phyloP scores from a whole-genome alignment of 2,329 filamentous ascomycete species.

The Exophiala sideris region DNA sequence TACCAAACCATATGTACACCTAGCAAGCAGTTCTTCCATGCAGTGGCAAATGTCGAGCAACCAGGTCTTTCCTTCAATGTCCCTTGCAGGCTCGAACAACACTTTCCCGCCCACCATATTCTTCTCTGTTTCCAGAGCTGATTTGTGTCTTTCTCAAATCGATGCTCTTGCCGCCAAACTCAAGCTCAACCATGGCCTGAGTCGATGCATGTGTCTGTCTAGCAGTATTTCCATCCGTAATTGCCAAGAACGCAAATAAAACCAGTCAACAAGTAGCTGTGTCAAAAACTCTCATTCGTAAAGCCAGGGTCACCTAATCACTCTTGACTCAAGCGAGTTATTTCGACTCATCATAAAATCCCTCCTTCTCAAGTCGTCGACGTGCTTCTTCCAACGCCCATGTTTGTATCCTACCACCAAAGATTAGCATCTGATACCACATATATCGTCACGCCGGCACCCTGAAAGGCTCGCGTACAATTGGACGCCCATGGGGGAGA shows the following conservation, averaged over 20 bases:
- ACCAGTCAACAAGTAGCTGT: too few relatives aligned
- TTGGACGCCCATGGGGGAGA: too few relatives aligned
- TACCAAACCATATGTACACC: not conserved
- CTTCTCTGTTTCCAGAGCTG: too few relatives aligned
- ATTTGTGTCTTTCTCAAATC: too few relatives aligned
- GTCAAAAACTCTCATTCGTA: not conserved
- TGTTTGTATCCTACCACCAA: slow-evolving; percentile 82
- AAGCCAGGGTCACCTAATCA: too few relatives aligned
- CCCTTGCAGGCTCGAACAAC: not conserved
- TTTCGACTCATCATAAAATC: slow-evolving; percentile 71
- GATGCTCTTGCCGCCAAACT: too few relatives aligned
- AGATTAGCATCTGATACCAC: slow-evolving; percentile 1
- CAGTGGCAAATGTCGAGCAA: not conserved
- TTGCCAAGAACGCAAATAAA: too few relatives aligned
- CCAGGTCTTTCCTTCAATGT: not conserved
- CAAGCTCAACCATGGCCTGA: too few relatives aligned
- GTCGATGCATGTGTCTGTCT: too few relatives aligned
- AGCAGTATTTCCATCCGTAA: too few relatives aligned
- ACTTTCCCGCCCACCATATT: too few relatives aligned
- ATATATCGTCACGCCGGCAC: not conserved
- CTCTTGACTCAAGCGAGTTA: not conserved
- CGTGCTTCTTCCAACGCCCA: slow-evolving; percentile 98
- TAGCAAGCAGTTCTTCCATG: not conserved
- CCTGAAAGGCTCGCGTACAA: too few relatives aligned
- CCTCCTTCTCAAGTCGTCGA: slow-evolving; percentile 91